A percentile compares a stretch with the other conserved stretches of the same genome.
These are phyloP conservation scores for Lodderomyces margitis DNA, from an alignment of 1,139 yeast genomes.

Conservation along the genomic window DNA sequence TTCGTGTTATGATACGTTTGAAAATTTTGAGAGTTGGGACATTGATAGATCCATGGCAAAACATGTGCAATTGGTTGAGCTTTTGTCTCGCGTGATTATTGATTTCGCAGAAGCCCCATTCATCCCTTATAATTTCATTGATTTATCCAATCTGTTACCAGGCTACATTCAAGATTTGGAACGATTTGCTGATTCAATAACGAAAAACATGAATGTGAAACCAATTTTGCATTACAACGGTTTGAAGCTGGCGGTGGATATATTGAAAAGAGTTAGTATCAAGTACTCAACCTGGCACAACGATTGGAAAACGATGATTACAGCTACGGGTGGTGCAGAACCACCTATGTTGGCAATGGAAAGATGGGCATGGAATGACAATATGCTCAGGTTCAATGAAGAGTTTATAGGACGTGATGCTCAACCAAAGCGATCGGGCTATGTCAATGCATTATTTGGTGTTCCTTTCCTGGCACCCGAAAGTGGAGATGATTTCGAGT, in stretches of 20 bases:
- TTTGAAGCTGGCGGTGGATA: constrained; percentile 24
- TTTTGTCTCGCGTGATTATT: constrained; percentile 53
- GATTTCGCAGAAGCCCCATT: constrained; percentile 70
- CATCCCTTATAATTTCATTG: constrained; percentile 63
- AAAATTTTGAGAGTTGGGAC: constrained; percentile 43
- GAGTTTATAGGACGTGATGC: constrained; percentile 48
- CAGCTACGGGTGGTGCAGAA: constrained; percentile 47
- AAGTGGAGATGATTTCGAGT: constrained; percentile 33
- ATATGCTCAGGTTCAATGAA: constrained; percentile 57
- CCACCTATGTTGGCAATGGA: constrained; percentile 68
- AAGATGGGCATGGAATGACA: constrained; percentile 80
- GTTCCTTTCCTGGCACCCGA: constrained; percentile 60
- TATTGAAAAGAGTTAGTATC: constrained; percentile 22
- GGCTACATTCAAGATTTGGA: constrained; percentile 49
- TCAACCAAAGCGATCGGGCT: constrained; percentile 59
- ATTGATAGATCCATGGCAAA: constrained; percentile 58
- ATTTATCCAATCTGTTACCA: constrained; percentile 46
- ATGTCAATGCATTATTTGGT: constrained; percentile 68
- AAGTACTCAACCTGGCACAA: constrained; percentile 43
- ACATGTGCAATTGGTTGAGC: constrained; percentile 57
- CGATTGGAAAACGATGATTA: constrained; percentile 52
- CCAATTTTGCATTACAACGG: constrained; percentile 32
- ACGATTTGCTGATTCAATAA: constrained; percentile 15
- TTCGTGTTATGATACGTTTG: constrained; percentile 68
- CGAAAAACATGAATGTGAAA: constrained; percentile 10